These are phyloP conservation scores for Pterula multifida DNA, from an alignment of 1,284 basidiomycete species.

Conservation along the genomic window DNA sequence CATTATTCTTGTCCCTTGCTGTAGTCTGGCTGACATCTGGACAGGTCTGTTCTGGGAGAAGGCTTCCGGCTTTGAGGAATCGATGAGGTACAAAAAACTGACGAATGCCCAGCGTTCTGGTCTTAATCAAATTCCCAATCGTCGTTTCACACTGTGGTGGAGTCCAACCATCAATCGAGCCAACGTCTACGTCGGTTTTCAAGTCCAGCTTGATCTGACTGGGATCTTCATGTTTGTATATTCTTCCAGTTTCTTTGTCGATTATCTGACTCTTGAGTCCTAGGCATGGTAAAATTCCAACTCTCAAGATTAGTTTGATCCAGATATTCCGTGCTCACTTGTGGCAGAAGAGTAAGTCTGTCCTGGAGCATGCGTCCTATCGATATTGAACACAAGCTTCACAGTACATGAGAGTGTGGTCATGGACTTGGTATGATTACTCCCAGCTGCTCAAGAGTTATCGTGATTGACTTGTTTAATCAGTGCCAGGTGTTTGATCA, in stretches of 20 bases:
- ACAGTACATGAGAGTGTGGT: slow-evolving; percentile 82
- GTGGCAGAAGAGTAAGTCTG: slow-evolving; percentile 88
- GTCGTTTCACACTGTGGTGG: slow-evolving; percentile 99
- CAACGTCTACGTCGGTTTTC: slow-evolving; percentile 99
- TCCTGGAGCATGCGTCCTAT: slow-evolving; percentile 6
- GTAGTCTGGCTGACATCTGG: neutral
- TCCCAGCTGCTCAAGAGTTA: too few species aligned
- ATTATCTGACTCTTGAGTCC: slow-evolving; percentile 6
- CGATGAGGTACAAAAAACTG: slow-evolving; percentile 95
- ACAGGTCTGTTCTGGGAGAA: slow-evolving; percentile 91
- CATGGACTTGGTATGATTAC: slow-evolving; percentile 93
- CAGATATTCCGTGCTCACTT: slow-evolving; percentile 99
- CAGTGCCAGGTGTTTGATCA: slow-evolving; percentile 98
- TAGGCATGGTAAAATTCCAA: slow-evolving; percentile 97
- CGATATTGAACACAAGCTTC: slow-evolving; percentile 10
- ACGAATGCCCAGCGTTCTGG: slow-evolving; percentile 95
- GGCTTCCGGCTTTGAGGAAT: slow-evolving; percentile 89
- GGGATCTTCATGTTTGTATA: slow-evolving; percentile 73
- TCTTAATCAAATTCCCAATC: slow-evolving; percentile 97
- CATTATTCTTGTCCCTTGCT: neutral
- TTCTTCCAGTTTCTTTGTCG: neutral
- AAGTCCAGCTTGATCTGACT: slow-evolving; percentile 95
- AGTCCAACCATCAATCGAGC: slow-evolving; percentile 96
- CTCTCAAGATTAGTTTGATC: slow-evolving; percentile 94
- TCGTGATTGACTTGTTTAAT: slow-evolving; percentile 3